Base-by-base conservation (phyloP, 148 eudicot species). In the Gaultheria prostrata region DNA sequence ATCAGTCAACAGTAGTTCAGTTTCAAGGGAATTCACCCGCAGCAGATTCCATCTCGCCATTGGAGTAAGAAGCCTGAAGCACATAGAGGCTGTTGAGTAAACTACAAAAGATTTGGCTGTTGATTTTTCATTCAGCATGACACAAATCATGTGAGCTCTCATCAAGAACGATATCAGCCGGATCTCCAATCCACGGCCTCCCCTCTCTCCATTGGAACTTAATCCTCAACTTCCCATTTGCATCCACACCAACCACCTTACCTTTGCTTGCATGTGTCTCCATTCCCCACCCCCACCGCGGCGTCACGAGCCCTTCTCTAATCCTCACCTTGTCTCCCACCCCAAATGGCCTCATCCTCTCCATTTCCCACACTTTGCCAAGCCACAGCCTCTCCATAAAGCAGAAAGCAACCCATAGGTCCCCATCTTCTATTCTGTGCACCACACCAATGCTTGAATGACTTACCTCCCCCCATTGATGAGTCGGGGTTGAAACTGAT, bases 221-320 rank as follows among this genome's bases (percentile, higher is more conserved):
- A 32, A 97, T 97, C 91, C 99, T 86, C 83, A 97, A 82, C 80
- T 97, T 97, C 56, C 99, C 99, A 39, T 97, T 95, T 14, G 99
- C 99, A 85, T 97, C 99, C 0, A 97, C 99, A n/a, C 99, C 98
- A 1, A 95, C 98, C 1, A 97, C 93, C 82, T 90, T 80, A 71
- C 99, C 99, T 86, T 88, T 97, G 85, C 99, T 97, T 0, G 96
- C 94, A 87, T 91, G 96, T 6, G 99, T 97, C 87, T 97, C 99
- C 95, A 95, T 97, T 39, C 99, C 99, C 99, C 99, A 97, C 4
- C 95, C 99, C 98, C 98, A 97, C 63, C 99, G 87, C 7, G 99
- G 99, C 8, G 89, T 86, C 79, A 91, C 95, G 2, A 97, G 87
- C 81, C 97, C 94, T 33, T 91, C 92, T 87, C 84, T 90, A 26